Percentiles rank a stretch among this genome's conserved stretches.
Conservation (phyloP, 2,329 filamentous ascomycete genomes). For the Trichophyton benhamiae region DNA sequence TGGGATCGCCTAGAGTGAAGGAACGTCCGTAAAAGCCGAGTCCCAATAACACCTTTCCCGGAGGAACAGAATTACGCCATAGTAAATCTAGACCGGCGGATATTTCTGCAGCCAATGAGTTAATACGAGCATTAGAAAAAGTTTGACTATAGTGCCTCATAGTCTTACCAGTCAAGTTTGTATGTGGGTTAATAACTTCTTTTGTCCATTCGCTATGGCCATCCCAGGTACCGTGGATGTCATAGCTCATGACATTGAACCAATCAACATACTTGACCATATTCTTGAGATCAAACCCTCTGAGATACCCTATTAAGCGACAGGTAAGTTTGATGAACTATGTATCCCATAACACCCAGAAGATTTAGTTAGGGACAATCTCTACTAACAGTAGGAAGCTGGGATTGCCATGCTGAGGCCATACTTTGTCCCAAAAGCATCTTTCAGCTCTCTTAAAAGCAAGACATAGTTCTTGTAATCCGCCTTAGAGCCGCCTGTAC, state of each 20-base stretch:
- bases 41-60: conserved; percentile 17
- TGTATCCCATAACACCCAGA: no score
- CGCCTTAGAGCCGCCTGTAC: conserved; percentile 19
- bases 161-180: conserved; percentile 19
- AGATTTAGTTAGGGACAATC: no score
- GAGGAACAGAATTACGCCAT: conserved; percentile 18
- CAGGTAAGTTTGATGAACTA: no score
- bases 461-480: conserved; percentile 10
- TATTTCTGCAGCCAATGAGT: conserved; percentile 16
- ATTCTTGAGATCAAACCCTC: conserved; percentile 16
- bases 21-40: conserved; percentile 20
- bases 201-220: conserved; percentile 11
- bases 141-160: conserved; percentile 5
- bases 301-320: conserved; percentile 15
- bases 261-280: conserved; percentile 17
- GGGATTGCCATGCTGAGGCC: conserved; percentile 10
- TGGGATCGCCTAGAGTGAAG: conserved; percentile 14
- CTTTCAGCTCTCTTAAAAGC: conserved; percentile 8
- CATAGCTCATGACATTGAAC: conserved; percentile 22
- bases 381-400: conserved; percentile 9
- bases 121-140: conserved; percentile 14
- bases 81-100: conserved; percentile 20
- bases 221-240: conserved; percentile 21
- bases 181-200: conserved; percentile 14
- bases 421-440: conserved; percentile 5